Percentiles rank a stretch among this genome's conserved stretches.
Evolutionary conservation across 495 filamentous ascomycete genomes (phyloP).

Genomic region (Polyplosphaeria fusca): DNA sequence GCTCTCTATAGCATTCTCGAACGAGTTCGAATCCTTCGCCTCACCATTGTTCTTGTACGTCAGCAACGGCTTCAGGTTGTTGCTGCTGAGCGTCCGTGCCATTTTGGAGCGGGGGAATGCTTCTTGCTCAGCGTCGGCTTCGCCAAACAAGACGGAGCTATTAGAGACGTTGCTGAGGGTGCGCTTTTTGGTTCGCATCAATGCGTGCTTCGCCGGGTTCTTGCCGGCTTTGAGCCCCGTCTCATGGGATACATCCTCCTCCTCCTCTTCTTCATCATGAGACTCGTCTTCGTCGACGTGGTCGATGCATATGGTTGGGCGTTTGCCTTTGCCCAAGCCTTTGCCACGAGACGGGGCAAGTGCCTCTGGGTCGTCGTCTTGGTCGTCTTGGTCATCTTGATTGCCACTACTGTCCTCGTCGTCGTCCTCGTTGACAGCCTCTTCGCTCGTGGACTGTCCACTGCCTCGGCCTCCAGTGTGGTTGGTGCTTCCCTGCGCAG

Average conservation of each 20-base stretch:
- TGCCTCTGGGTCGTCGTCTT: slow-evolving; percentile 51
- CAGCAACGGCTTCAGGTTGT: slow-evolving; percentile 11
- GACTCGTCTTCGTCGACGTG: slow-evolving; percentile 16
- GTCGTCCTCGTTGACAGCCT: slow-evolving; percentile 26
- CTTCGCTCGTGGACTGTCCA: slow-evolving; percentile 22
- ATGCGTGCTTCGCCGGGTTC: slow-evolving; percentile 1
- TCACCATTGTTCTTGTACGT: slow-evolving; percentile 20
- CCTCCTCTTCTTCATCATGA: slow-evolving; percentile 18
- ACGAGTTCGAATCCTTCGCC: background rate
- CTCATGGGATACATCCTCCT: slow-evolving; percentile 24
- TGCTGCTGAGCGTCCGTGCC: slow-evolving; percentile 24
- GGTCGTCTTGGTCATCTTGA: slow-evolving; percentile 51
- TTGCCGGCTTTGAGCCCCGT: slow-evolving; percentile 25
- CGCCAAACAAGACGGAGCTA: slow-evolving; percentile 29
- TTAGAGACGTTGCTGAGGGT: slow-evolving; percentile 34
- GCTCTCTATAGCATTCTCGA: slow-evolving; percentile 42
- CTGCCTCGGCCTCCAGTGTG: slow-evolving; percentile 14
- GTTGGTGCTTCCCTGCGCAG: slow-evolving; percentile 10
- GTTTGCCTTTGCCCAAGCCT: slow-evolving; percentile 38
- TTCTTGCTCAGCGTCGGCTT: slow-evolving; percentile 1
- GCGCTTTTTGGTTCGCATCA: slow-evolving; percentile 25
- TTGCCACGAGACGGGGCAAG: slow-evolving; percentile 53
- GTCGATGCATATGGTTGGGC: slow-evolving; percentile 27
- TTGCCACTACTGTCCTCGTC: slow-evolving; percentile 27
- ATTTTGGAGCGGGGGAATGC: slow-evolving; percentile 29